Base-by-base conservation (phyloP, 1,284 basidiomycete genomes). In the Leccinum glutinopallens region DNA sequence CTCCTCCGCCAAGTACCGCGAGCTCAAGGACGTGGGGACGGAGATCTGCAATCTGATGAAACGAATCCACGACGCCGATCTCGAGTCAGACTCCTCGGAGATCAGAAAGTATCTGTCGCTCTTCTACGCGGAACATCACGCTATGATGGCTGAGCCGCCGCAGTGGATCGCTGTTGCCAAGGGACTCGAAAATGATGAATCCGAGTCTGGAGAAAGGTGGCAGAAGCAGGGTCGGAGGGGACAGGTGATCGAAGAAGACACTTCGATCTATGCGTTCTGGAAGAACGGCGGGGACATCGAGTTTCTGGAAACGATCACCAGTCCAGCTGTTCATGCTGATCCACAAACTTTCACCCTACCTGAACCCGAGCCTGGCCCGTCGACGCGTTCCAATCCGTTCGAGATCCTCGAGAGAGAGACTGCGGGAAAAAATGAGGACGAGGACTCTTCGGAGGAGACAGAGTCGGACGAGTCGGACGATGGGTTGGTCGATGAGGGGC, bases 181-280 rank as follows among this genome's bases (percentile, higher is more conserved):
- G 60, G 37, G 60, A 0, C 41, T 66, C 54, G 51, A 69, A 63
- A 67, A 73, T 13, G 65, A 73, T 5, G 68, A 69, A 15, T 39
- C 65, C 1, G 71, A 72, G 6, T 62, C 68, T 8, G 73, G 70
- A 15, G 66, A 17, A 41, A 32, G 59, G 51, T 75, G 73, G 69
- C 62, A 69, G 9, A 64, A 15, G 61, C 58, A 77, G 65, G 69
- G 69, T 19, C 63, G 33, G 2, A 59, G 66, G 64, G 63, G 72
- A 53, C 65, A 70, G 71, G 65, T 68, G 15, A 43, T 65, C 17
- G 53, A 22, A 6, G 61, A 72, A 46, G 78, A 80, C 43, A 67
- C 73, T 2, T 80, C 80, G 0, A 33, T 77, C 0, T 87, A 87
- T 67, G 79, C 77, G 0, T 83, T 81, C 63, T 87, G 85, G 85